A percentile compares a stretch with the other conserved stretches of the same genome.
phyloP scores from a whole-genome alignment of 2,329 filamentous ascomycete species.

The Verticillium nonalfalfae region DNA sequence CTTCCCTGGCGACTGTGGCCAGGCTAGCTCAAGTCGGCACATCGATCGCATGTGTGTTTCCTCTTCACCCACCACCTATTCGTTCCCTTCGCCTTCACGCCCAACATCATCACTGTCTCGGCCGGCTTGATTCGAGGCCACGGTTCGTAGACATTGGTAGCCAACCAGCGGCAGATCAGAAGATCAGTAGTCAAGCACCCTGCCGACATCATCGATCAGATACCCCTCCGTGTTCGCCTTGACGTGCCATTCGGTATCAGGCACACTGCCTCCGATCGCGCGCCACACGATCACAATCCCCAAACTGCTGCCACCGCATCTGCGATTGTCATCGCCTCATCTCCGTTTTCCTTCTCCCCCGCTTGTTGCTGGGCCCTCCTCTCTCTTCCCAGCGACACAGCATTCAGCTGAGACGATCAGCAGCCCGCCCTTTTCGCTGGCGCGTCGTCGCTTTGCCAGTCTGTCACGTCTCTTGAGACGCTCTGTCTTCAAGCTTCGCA shows the following conservation, averaged over 20 bases:
- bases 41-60: not conserved
- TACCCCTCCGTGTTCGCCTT: not conserved
- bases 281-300: not conserved
- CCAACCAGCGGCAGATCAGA: not conserved
- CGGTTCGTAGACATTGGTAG: not conserved
- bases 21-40: not conserved
- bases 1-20: not conserved
- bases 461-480: not conserved
- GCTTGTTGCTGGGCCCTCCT: not conserved
- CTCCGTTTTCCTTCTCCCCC: not conserved
- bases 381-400: not conserved
- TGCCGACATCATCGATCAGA: not conserved
- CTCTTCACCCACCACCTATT: not conserved
- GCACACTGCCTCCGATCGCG: not conserved
- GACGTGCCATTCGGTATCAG: not conserved
- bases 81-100: not conserved
- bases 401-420: not conserved
- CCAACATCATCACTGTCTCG: not conserved
- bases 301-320: not conserved
- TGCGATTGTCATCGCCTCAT: not conserved
- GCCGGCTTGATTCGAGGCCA: not conserved
- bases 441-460: not conserved
- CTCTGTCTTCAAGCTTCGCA: not conserved
- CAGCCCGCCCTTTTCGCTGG: not conserved
- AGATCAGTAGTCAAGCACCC: not conserved